Evolutionary conservation across 108 stramenopile species (phyloP).

Genomic region (Mediolabrus comicus): DNA sequence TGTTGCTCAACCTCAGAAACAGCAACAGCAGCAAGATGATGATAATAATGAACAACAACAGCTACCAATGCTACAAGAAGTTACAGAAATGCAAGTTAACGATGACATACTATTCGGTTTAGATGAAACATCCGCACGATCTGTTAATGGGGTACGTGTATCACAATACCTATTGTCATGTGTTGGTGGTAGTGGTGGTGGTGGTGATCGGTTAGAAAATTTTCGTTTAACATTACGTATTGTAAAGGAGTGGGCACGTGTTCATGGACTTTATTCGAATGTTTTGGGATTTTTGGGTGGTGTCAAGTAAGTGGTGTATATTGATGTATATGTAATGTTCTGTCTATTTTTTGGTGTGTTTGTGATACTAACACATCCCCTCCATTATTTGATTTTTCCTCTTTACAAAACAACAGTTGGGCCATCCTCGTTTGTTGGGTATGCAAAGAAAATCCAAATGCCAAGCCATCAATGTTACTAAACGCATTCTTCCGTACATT

Average conservation of each 20-base stretch:
- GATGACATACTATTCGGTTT: slow-evolving; percentile 46
- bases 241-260: slow-evolving; percentile 90
- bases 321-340: no score
- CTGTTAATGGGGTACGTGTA: slow-evolving; percentile 92
- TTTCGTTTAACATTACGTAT: slow-evolving; percentile 78
- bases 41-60: not conserved
- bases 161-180: slow-evolving; percentile 79
- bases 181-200: slow-evolving; percentile 46
- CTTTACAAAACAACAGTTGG: no score
- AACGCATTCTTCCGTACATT: slow-evolving; percentile 77
- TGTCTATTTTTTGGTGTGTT: not conserved
- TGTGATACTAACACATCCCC: no score
- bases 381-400: no score
- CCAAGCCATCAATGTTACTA: slow-evolving; percentile 56
- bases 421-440: slow-evolving; percentile 91
- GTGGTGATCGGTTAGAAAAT: slow-evolving; percentile 16
- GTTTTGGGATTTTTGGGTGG: slow-evolving; percentile 95
- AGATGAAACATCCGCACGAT: slow-evolving; percentile 84
- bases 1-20: not conserved
- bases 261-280: slow-evolving; percentile 93
- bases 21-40: not conserved
- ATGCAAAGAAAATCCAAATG: slow-evolving; percentile 72
- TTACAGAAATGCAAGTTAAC: slow-evolving; percentile 40
- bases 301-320: slow-evolving; percentile 78
- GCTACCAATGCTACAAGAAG: slow-evolving; percentile 19